Percentiles rank a stretch among this genome's conserved stretches.
phyloP scores from a whole-genome alignment of 768 basidiomycete species.

The Boletus reticuloceps region DNA sequence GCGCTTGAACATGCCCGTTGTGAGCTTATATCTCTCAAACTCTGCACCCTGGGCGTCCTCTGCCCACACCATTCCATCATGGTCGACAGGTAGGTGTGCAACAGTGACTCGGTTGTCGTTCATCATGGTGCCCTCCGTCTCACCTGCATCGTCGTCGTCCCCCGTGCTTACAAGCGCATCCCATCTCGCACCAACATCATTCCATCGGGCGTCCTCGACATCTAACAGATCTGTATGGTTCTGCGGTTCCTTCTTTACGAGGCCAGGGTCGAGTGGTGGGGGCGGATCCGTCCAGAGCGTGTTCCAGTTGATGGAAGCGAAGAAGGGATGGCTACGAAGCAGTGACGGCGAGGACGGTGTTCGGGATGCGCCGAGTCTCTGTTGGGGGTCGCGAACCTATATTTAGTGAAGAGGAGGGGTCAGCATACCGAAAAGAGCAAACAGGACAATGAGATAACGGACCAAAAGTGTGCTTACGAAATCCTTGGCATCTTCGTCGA shows the following conservation, averaged over 20 bases:
- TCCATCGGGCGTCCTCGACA: conserved; percentile 40
- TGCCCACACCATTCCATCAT: conserved; percentile 54
- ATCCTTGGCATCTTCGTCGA: conserved; percentile 79
- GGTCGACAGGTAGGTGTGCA: neutral
- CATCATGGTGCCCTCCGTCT: conserved; percentile 7
- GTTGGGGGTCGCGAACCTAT: conserved; percentile 55
- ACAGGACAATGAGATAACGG: neutral
- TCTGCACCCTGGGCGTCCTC: conserved; percentile 41
- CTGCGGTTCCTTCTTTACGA: conserved; percentile 46
- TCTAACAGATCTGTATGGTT: conserved; percentile 11
- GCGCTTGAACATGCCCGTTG: conserved; percentile 10
- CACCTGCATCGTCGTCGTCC: conserved; percentile 24
- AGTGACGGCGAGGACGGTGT: conserved; percentile 37
- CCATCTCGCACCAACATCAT: conserved; percentile 54
- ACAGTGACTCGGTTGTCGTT: neutral
- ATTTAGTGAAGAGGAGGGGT: conserved; percentile 22
- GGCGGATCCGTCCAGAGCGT: conserved; percentile 62
- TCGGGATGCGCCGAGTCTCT: conserved; percentile 57
- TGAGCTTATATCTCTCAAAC: conserved; percentile 26
- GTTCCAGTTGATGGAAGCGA: conserved; percentile 56
- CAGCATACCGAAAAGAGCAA: neutral
- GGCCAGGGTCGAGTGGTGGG: conserved; percentile 57
- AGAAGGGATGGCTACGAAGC: conserved; percentile 62
- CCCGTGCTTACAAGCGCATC: conserved; percentile 41
- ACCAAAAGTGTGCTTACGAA: conserved; percentile 79